These are phyloP conservation scores for Syzygium jambos DNA, from an alignment of 345 rosid species.

Conservation along the genomic window DNA sequence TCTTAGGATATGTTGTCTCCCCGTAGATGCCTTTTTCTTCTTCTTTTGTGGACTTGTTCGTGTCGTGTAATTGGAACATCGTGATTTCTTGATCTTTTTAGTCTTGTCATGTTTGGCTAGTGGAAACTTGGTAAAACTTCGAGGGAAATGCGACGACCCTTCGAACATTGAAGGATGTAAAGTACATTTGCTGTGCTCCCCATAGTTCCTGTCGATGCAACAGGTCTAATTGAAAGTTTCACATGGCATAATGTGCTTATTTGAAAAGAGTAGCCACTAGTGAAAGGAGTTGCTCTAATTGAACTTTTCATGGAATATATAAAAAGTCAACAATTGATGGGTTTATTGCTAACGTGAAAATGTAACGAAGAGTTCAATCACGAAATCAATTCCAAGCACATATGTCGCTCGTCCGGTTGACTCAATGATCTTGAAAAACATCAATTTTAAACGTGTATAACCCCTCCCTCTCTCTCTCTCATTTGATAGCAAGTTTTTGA, in stretches of 20 bases:
- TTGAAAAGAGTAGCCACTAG: background rate
- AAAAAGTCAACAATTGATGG: background rate
- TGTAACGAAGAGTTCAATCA: background rate
- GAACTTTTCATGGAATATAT: background rate
- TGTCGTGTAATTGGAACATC: background rate
- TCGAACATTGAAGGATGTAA: background rate
- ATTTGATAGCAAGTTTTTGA: background rate
- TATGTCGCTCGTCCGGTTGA: no score
- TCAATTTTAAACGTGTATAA: no score
- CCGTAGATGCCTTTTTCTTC: background rate
- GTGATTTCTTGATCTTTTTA: background rate
- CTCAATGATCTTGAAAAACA: no score
- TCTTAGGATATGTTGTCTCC: slow-evolving; percentile 11
- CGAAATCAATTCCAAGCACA: no score
- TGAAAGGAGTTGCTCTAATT: background rate
- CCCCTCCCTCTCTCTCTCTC: background rate
- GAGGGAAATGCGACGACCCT: background rate
- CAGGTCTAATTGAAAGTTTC: no score
- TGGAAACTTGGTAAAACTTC: background rate
- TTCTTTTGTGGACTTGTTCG: background rate
- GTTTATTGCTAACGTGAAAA: background rate
- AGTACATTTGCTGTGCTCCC: background rate
- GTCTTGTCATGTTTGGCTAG: background rate
- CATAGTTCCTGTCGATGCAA: background rate
- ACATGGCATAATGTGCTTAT: background rate